Conservation (phyloP, 2,329 filamentous ascomycete species). For the Teratosphaeriaceae sp. region DNA sequence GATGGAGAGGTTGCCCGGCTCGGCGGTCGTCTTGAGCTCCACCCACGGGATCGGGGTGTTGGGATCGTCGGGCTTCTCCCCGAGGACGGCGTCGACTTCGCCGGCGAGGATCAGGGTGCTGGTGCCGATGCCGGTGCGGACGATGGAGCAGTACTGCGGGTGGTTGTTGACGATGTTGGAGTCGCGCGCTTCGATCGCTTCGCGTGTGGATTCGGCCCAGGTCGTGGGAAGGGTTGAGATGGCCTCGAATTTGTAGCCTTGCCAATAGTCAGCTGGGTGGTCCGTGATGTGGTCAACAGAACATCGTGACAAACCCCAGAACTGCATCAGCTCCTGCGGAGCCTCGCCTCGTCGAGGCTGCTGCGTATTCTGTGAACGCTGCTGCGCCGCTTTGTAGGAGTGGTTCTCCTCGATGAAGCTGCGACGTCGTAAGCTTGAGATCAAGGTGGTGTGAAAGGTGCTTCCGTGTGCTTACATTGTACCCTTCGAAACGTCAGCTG, state of each 20-base stretch:
- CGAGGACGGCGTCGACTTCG: slow-evolving; percentile 92
- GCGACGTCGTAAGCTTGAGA: neutral
- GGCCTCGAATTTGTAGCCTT: slow-evolving; percentile 95
- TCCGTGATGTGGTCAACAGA: neutral
- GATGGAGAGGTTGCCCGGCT: slow-evolving; percentile 34
- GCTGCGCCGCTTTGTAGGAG: slow-evolving; percentile 58
- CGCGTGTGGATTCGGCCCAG: slow-evolving; percentile 66
- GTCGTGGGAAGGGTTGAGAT: slow-evolving; percentile 67
- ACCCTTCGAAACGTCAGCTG: slow-evolving; percentile 37
- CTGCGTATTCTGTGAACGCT: slow-evolving; percentile 42
- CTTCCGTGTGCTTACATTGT: slow-evolving; percentile 53
- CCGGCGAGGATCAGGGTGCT: slow-evolving; percentile 74
- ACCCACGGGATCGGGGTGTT: slow-evolving; percentile 80
- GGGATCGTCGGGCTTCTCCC: slow-evolving; percentile 62
- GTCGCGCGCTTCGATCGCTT: slow-evolving; percentile 72
- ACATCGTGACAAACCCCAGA: slow-evolving; percentile 61
- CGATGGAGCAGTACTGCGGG: slow-evolving; percentile 92
- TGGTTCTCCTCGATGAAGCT: slow-evolving; percentile 95
- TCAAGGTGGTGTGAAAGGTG: neutral
- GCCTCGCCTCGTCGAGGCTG: slow-evolving; percentile 46
- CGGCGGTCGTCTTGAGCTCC: slow-evolving; percentile 77
- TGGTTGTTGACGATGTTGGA: slow-evolving; percentile 73
- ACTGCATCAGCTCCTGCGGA: slow-evolving; percentile 79
- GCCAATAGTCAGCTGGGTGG: neutral
- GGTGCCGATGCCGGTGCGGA: slow-evolving; percentile 77